Base-by-base conservation (phyloP, 495 filamentous ascomycete genomes). In the Penicillium tannophilum region DNA sequence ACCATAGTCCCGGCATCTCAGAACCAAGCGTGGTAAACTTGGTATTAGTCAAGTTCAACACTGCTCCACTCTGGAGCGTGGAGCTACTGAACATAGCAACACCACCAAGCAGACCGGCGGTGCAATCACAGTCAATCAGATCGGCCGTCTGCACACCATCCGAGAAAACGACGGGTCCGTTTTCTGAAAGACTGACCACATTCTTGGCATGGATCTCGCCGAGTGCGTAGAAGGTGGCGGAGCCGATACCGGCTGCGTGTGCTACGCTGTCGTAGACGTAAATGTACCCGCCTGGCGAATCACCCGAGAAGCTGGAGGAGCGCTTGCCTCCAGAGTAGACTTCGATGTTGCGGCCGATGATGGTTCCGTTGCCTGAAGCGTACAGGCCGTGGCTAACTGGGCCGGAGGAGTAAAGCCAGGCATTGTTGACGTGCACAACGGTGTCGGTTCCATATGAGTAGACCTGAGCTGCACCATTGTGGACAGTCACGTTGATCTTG, bases 371-470 rank as follows among this genome's bases (percentile, higher is more conserved):
- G 1, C 61, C 64, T 5, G 56, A 52, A 2, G 64, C 64, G 19
- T 66, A 66, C 5, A 66, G 46, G 4, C 58, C 61, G 41, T 63
- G 64, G 3, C 54, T 55, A 2, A 63, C 58, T 1, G 64, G 64
- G 0, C 64, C 64, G 3, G 64, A 66, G 19, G 57, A 61, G 52
- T 66, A 66, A 6, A 66, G 55, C 57, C 59, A 60, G 5, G 64
- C 30, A 31, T 61, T 48, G 43, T 41, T 63, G n/a, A 66, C 61
- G 17, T 63, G 31, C 2, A 66, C 52, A 11, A 60, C 59, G 6
- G 61, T 61, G 24, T 54, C 58, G 14, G 44, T 50, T 24, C 61
- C 61, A 12, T 63, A 63, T 2, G 61, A 48, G 45, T 63, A 63
- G 16, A 63, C 8, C 2, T 58, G 44, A 20, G 61, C 56, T 7